phyloP scores from a whole-genome alignment of 495 filamentous ascomycete species.

The Chaetomium cochliodes region DNA sequence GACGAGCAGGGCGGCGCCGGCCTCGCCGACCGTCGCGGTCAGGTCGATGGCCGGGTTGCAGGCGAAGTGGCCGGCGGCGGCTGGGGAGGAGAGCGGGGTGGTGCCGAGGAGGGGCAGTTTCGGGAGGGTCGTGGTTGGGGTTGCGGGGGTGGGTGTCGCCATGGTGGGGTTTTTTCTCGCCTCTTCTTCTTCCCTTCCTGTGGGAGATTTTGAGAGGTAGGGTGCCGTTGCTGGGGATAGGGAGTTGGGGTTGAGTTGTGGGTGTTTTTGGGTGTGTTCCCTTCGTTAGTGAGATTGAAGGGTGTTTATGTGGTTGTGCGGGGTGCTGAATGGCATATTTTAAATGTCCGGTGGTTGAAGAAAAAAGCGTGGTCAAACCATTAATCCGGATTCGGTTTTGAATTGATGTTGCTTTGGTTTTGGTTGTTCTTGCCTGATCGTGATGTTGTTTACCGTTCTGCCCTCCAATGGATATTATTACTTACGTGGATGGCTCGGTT shows the following conservation, averaged over 20 bases:
- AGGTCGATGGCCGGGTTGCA: conserved; percentile 86
- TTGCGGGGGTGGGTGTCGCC: background rate
- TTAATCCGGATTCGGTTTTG: background rate
- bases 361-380: background rate
- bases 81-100: conserved; percentile 42
- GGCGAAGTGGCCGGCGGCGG: conserved; percentile 50
- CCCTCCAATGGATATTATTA: background rate
- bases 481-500: background rate
- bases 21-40: conserved; percentile 68
- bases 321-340: background rate
- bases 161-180: too few species aligned
- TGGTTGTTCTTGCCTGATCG: background rate
- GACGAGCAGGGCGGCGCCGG: conserved; percentile 63
- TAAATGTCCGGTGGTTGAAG: background rate
- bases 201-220: background rate
- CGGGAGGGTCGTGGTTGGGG: background rate
- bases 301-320: background rate
- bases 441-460: background rate
- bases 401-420: background rate
- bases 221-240: background rate
- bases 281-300: background rate
- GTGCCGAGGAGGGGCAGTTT: conserved; percentile 44
- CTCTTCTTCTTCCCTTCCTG: background rate
- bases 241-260: background rate
- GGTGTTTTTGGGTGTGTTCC: background rate